Conservation (phyloP, 352 stramenopile genomes). For the Blastocystis sp. region DNA sequence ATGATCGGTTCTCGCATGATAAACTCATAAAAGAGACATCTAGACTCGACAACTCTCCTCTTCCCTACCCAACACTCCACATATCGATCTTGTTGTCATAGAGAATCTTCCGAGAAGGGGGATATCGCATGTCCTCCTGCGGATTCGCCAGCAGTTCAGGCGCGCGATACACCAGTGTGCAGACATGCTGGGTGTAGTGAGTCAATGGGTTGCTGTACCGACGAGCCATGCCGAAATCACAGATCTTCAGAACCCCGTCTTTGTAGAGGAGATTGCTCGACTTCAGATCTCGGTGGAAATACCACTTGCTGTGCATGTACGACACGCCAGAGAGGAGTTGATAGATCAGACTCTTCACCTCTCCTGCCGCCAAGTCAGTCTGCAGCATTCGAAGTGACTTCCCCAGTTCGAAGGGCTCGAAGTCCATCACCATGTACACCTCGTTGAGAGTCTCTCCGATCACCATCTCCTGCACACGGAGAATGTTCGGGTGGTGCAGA, state of each 20-base stretch:
- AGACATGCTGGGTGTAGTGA: constrained; percentile 86
- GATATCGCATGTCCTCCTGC: constrained; percentile 70
- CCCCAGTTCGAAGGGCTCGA: constrained; percentile 75
- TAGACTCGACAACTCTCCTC: neutral
- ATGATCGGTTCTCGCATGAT: constrained; percentile 32
- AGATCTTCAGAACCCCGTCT: constrained; percentile 74
- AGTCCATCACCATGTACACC: constrained; percentile 85
- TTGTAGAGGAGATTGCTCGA: constrained; percentile 80
- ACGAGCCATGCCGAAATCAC: constrained; percentile 72
- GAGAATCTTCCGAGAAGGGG: constrained; percentile 18
- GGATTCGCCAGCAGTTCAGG: constrained; percentile 81
- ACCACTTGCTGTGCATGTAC: constrained; percentile 73
- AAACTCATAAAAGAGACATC: constrained; percentile 61
- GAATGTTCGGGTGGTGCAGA: constrained; percentile 77
- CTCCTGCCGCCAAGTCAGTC: constrained; percentile 67
- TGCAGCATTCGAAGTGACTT: neutral
- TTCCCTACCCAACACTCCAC: constrained; percentile 72
- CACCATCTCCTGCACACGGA: constrained; percentile 79
- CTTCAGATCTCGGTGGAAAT: constrained; percentile 77
- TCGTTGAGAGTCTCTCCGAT: constrained; percentile 78
- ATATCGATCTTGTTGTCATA: constrained; percentile 83
- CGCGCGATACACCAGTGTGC: constrained; percentile 88
- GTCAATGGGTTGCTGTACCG: constrained; percentile 67
- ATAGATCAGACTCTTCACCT: constrained; percentile 76
- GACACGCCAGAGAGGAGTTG: constrained; percentile 71